phyloP scores from a whole-genome alignment of 805 yeast genomes.

The Teunomyces pallodes region DNA sequence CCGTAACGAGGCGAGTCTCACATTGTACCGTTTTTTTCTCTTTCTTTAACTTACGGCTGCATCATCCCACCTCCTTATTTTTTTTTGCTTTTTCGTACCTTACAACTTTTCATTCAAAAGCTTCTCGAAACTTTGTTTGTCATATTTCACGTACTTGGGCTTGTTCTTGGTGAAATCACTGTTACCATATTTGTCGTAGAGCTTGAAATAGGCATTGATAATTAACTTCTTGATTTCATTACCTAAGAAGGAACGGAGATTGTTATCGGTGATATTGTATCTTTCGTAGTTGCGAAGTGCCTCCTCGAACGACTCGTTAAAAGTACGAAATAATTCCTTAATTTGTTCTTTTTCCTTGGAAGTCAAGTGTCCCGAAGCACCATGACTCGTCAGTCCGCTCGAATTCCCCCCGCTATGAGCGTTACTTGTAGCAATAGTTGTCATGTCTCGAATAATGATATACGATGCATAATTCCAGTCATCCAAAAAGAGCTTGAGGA shows the following conservation, averaged over 20 bases:
- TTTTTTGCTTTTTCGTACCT: too few relatives aligned
- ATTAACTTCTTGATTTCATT: conserved; percentile 74
- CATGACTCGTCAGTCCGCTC: conserved; percentile 9
- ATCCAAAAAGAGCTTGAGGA: conserved; percentile 64
- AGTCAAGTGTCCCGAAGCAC: conserved; percentile 21
- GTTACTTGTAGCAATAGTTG: conserved; percentile 58
- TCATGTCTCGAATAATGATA: conserved; percentile 69
- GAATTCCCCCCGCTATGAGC: conserved; percentile 31
- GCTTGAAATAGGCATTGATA: conserved; percentile 79
- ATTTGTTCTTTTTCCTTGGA: conserved; percentile 78
- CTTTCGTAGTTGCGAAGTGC: conserved; percentile 63
- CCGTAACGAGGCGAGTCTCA: too few relatives aligned
- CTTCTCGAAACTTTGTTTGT: conserved; percentile 43
- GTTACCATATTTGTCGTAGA: conserved; percentile 70
- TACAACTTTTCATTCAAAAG: conserved; percentile 19
- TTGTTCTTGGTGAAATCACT: conserved; percentile 73
- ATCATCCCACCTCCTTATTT: not conserved
- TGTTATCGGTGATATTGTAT: conserved; percentile 64
- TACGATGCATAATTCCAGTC: conserved; percentile 83
- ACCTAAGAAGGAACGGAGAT: conserved; percentile 58
- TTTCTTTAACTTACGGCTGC: not conserved
- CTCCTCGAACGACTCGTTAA: conserved; percentile 81
- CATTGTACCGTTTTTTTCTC: not conserved
- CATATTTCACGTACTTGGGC: conserved; percentile 68
- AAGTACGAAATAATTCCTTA: conserved; percentile 80